A percentile compares a stretch with the other conserved stretches of the same genome.
Evolutionary conservation across 164 flowering plant species (phyloP).

Genomic region (Magnolia changhungtana): DNA sequence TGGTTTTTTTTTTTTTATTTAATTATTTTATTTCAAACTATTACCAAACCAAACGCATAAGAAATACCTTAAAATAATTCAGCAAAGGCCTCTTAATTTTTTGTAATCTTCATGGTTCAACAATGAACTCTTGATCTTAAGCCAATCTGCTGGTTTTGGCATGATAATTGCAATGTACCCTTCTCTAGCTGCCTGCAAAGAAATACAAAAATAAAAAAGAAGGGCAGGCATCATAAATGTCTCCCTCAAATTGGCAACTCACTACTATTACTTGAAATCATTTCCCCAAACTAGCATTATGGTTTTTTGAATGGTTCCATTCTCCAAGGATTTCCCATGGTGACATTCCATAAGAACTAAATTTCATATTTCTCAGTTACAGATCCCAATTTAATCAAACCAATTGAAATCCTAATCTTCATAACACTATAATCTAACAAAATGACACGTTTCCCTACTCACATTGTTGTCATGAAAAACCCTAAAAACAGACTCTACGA

Average conservation of each 20-base stretch:
- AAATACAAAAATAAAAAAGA: conserved; percentile 1
- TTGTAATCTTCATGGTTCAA: conserved; percentile 61
- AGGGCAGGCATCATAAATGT: background rate
- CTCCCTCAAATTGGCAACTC: too few species aligned
- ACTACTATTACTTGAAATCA: background rate
- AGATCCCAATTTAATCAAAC: background rate
- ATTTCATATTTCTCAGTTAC: background rate
- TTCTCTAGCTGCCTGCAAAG: conserved; percentile 73
- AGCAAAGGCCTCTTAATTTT: conserved; percentile 43
- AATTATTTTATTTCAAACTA: background rate
- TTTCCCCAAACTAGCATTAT: background rate
- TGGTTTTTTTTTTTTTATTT: too few species aligned
- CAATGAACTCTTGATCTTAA: conserved; percentile 55
- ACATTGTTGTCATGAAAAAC: too few species aligned
- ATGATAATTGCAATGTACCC: conserved; percentile 88
- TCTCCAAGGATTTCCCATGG: background rate
- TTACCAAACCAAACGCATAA: background rate
- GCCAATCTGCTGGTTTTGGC: conserved; percentile 92
- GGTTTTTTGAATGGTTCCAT: too few species aligned
- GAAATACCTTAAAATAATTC: conserved; percentile 10
- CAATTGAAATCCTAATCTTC: background rate
- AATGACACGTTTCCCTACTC: background rate
- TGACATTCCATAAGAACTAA: background rate
- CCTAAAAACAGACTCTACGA: too few species aligned
- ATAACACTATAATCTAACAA: background rate